Conservation (phyloP, 208 protist genomes). For the Wallacemonas rigidus region DNA sequence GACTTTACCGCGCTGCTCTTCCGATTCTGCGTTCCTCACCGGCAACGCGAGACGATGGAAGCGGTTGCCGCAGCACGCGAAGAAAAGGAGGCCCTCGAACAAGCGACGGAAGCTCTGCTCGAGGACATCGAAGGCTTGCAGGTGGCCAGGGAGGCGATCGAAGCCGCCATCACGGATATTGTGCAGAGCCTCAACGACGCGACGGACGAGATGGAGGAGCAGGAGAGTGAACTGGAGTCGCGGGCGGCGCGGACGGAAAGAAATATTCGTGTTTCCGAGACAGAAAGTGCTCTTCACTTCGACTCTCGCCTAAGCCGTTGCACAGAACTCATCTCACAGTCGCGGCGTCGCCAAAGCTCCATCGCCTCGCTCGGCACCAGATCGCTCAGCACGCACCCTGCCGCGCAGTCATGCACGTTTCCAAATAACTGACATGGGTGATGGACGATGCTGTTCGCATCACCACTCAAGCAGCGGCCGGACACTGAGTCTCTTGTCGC, state of each 20-base stretch:
- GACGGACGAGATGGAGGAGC: slow-evolving; percentile 25
- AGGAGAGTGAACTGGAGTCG: slow-evolving; percentile 26
- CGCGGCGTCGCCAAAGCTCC: slow-evolving; percentile 2
- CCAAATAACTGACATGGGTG: too few species aligned
- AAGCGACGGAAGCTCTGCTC: background rate
- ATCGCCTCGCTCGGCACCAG: slow-evolving; percentile 3
- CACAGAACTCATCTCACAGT: slow-evolving; percentile 6
- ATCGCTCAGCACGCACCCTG: slow-evolving; percentile 1
- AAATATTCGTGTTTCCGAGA: slow-evolving; percentile 27
- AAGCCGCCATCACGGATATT: slow-evolving; percentile 11
- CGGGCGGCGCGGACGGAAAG: slow-evolving; percentile 20
- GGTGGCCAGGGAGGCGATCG: slow-evolving; percentile 19
- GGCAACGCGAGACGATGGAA: background rate
- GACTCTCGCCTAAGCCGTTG: slow-evolving; percentile 13
- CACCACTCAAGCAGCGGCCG: too few species aligned
- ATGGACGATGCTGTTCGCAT: too few species aligned
- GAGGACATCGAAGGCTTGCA: slow-evolving; percentile 2
- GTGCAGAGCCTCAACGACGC: slow-evolving; percentile 23
- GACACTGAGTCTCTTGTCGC: too few species aligned
- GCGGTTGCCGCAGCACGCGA: background rate
- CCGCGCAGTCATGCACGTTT: background rate
- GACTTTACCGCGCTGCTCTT: background rate
- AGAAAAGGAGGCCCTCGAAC: slow-evolving; percentile 10
- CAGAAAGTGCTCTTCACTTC: slow-evolving; percentile 24
- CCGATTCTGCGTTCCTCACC: slow-evolving; percentile 1